Percentiles rank a stretch among this genome's conserved stretches.
phyloP scores from a whole-genome alignment of 805 yeast genomes.

The Kuraishia cidri region DNA sequence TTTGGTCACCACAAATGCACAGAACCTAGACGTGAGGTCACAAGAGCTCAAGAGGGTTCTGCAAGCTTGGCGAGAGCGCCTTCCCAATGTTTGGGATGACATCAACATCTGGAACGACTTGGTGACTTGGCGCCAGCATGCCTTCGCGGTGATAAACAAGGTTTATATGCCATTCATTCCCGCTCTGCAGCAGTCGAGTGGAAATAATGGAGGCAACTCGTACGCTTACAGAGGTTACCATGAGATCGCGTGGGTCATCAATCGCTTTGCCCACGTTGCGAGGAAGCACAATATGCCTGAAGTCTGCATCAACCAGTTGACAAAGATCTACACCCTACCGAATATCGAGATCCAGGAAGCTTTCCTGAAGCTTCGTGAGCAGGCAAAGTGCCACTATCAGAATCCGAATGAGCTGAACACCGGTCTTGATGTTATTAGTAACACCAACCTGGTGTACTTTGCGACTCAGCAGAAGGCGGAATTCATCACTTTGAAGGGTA shows the following conservation, averaged over 20 bases:
- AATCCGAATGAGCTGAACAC: conserved; percentile 86
- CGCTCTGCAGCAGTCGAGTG: conserved; percentile 60
- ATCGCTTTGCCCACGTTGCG: conserved; percentile 97
- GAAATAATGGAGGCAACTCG: conserved; percentile 69
- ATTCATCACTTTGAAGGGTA: conserved; percentile 94
- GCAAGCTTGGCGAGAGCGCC: conserved; percentile 96
- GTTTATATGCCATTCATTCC: conserved; percentile 92
- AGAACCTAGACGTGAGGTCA: conserved; percentile 83
- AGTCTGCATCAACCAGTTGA: conserved; percentile 86
- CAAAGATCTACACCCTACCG: conserved; percentile 91
- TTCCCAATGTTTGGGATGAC: conserved; percentile 97
- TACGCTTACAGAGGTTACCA: conserved; percentile 97
- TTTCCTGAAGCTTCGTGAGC: conserved; percentile 88
- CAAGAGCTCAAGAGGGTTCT: conserved; percentile 91
- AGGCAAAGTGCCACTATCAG: conserved; percentile 95
- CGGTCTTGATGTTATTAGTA: conserved; percentile 93
- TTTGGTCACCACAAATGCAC: conserved; percentile 82
- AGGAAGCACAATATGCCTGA: conserved; percentile 95
- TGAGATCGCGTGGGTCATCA: conserved; percentile 98
- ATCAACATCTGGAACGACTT: conserved; percentile 96
- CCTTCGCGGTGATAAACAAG: conserved; percentile 90
- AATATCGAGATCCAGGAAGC: conserved; percentile 98
- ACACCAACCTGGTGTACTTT: conserved; percentile 91
- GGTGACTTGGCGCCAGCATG: conserved; percentile 98
- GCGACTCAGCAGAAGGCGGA: conserved; percentile 98